These are phyloP conservation scores for Beauveria asiatica DNA, from an alignment of 2,329 filamentous ascomycete genomes.

Conservation along the genomic window DNA sequence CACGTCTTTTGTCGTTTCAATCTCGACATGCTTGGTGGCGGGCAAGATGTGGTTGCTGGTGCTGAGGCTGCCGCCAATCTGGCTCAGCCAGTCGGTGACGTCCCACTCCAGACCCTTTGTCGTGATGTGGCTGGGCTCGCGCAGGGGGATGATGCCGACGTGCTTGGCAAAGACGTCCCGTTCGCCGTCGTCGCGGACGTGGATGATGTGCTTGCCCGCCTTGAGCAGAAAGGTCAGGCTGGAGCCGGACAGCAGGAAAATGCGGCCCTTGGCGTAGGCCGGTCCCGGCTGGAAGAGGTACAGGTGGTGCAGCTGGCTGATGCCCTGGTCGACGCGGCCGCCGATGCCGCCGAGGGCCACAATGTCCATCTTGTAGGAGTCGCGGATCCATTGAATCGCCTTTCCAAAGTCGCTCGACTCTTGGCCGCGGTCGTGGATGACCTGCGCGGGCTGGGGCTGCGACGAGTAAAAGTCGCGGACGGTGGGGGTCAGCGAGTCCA, in stretches of 20 bases:
- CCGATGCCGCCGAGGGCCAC: slow-evolving; percentile 77
- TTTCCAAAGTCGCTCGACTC: slow-evolving; percentile 90
- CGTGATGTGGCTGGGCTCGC: slow-evolving; percentile 67
- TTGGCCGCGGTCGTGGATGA: slow-evolving; percentile 71
- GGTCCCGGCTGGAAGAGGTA: slow-evolving; percentile 52
- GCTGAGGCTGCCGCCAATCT: slow-evolving; percentile 64
- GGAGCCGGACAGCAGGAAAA: slow-evolving; percentile 76
- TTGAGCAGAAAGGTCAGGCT: slow-evolving; percentile 78
- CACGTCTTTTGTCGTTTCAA: slow-evolving; percentile 56
- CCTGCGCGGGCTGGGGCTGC: slow-evolving; percentile 38
- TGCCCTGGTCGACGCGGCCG: slow-evolving; percentile 84
- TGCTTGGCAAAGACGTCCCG: slow-evolving; percentile 61
- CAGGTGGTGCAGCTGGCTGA: slow-evolving; percentile 83
- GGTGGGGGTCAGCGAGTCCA: slow-evolving; percentile 68
- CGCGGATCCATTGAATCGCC: slow-evolving; percentile 54
- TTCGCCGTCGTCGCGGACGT: slow-evolving; percentile 44
- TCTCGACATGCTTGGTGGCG: slow-evolving; percentile 48
- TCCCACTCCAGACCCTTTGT: slow-evolving; percentile 87
- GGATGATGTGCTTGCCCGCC: slow-evolving; percentile 57
- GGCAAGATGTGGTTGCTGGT: slow-evolving; percentile 71
- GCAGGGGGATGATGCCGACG: slow-evolving; percentile 78
- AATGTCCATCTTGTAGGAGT: slow-evolving; percentile 45
- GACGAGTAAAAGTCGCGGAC: slow-evolving; percentile 59
- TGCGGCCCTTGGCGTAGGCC: slow-evolving; percentile 40
- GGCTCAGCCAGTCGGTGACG: slow-evolving; percentile 69